phyloP scores from a whole-genome alignment of 495 filamentous ascomycete genomes.

The Cercophora samala region DNA sequence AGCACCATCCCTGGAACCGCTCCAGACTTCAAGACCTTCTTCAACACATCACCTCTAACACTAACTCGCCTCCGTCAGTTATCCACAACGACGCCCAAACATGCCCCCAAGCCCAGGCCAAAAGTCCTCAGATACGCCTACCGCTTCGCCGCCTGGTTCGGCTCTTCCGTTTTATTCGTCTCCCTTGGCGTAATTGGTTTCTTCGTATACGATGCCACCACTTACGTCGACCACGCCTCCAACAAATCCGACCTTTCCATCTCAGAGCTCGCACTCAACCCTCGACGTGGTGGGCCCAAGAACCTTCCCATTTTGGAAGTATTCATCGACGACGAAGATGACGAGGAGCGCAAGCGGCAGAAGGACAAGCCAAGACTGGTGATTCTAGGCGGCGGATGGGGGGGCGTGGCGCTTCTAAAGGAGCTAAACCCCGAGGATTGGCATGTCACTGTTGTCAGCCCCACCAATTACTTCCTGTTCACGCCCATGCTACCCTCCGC shows the following conservation, averaged over 20 bases:
- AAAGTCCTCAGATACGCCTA: constrained; percentile 48
- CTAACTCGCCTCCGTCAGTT: constrained; percentile 32
- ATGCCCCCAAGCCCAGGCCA: constrained; percentile 27
- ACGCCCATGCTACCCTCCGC: constrained; percentile 97
- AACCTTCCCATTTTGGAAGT: constrained; percentile 89
- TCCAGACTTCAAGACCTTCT: constrained; percentile 10
- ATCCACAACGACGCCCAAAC: constrained; percentile 34
- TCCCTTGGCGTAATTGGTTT: constrained; percentile 64
- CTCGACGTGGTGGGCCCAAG: constrained; percentile 85
- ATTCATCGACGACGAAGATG: constrained; percentile 83
- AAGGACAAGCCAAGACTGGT: constrained; percentile 90
- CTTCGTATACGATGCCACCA: constrained; percentile 92
- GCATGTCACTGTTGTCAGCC: constrained; percentile 90
- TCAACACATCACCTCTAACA: neutral
- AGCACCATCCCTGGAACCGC: neutral
- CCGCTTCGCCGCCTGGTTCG: constrained; percentile 49
- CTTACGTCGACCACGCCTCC: constrained; percentile 65
- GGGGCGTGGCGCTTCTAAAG: constrained; percentile 87
- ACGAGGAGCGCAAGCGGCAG: constrained; percentile 55
- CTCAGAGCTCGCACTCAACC: constrained; percentile 75
- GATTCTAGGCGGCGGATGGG: constrained; percentile 93
- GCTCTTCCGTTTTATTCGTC: constrained; percentile 45
- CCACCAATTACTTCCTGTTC: constrained; percentile 95
- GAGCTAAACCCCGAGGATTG: constrained; percentile 85
- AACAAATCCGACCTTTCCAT: constrained; percentile 71